Conservation (phyloP, 164 flowering plant genomes). For the Brasenia schreberi region DNA sequence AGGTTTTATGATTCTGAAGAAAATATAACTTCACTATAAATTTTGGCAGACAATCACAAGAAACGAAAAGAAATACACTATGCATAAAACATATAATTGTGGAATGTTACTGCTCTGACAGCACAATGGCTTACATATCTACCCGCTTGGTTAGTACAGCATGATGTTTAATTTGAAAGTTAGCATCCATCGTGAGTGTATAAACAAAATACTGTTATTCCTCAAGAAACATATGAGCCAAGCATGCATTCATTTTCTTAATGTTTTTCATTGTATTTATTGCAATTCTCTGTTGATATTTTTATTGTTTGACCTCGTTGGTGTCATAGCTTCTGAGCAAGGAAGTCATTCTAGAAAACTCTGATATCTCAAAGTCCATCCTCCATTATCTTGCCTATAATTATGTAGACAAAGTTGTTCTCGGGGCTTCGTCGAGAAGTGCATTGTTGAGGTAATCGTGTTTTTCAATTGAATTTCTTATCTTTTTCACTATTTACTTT, state of each 20-base stretch:
- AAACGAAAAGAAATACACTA: too few species aligned
- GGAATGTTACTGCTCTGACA: too few species aligned
- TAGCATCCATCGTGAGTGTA: background rate
- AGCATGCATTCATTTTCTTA: background rate
- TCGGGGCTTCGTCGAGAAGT: conserved; percentile 38
- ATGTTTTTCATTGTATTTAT: too few species aligned
- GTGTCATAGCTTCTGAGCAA: conserved; percentile 37
- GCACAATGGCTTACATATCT: too few species aligned
- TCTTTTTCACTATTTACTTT: too few species aligned
- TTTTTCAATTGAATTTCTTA: too few species aligned
- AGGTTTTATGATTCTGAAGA: too few species aligned
- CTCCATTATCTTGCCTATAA: conserved; percentile 38
- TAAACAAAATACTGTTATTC: background rate
- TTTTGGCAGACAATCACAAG: too few species aligned
- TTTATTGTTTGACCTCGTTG: background rate
- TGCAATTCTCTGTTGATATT: background rate
- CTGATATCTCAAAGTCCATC: conserved; percentile 40
- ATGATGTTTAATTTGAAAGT: background rate
- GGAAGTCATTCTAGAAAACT: conserved; percentile 44
- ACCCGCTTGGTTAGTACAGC: too few species aligned
- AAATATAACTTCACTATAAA: too few species aligned
- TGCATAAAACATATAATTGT: too few species aligned
- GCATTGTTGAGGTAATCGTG: conserved; percentile 35
- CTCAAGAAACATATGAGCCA: background rate
- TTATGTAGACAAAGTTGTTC: conserved; percentile 44